Evolutionary conservation across 805 yeast genomes (phyloP), one percentile per base, ranked within the genome.

Genomic region (Candida tibetensis): DNA sequence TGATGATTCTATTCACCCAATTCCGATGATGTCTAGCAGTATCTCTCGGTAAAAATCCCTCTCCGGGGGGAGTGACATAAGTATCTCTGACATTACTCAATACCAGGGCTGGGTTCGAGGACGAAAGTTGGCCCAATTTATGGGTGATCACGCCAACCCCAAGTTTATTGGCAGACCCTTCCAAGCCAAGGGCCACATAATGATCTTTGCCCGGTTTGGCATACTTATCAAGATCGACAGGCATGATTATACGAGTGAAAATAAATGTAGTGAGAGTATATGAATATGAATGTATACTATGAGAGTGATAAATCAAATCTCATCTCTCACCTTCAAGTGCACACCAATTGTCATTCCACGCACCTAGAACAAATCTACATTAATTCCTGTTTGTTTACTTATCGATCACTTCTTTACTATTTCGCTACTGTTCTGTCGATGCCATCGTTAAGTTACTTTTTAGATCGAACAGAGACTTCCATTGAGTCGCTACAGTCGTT

Each of bases 11-110:
- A 1, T 86, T 90, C 16, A 82, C 95, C 96, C 96, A 91, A 61
- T 88, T 87, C 30, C 97, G 66, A 59, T 93, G 99, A 58, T 93
- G 99, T 48, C 96, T 72, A 4, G 99, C 98, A 0, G 97, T 89
- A 55, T 93, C 99, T 42, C 98, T 65, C 1, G 99, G 99, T 30
- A 93, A 63, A 52, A 93, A 93, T 1, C 99, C 99, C 63, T 93
- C 97, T 2, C 99, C 99, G 1, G 98, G 96, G 6, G 99, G 99
- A 1, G 98, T 84, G 22, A 85, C 72, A 56, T 91, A 93, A 0
- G 99, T 93, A 59, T 93, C 96, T 70, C 99, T 76, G 28, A 93
- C 80, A 60, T 93, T 93, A n/a, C 95, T 69, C 23, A 93, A 69
- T 1, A 93, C 85, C 41, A 74, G 76, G 0, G 96, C 95, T 27